Conservation (phyloP, 169 alveolate species). For the Plasmodium vinckei region DNA sequence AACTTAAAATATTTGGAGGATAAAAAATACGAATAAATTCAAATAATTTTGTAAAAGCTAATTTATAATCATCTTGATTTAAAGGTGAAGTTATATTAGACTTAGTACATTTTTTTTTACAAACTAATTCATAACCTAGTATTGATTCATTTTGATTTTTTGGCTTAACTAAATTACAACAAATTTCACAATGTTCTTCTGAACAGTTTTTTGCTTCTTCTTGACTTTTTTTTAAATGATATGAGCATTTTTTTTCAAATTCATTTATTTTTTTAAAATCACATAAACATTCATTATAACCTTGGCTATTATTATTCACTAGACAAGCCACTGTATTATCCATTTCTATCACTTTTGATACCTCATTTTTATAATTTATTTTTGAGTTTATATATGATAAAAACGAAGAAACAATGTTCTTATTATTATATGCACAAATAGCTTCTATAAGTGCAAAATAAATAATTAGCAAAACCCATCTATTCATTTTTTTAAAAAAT, state of each 20-base stretch:
- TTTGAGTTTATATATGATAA: slow-evolving; percentile 41
- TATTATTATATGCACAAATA: slow-evolving; percentile 18
- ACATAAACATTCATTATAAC: slow-evolving; percentile 65
- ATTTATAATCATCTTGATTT: slow-evolving; percentile 64
- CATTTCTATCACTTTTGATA: slow-evolving; percentile 63
- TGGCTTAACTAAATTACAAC: slow-evolving; percentile 60
- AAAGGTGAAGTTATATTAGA: slow-evolving; percentile 18
- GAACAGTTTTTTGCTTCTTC: slow-evolving; percentile 76
- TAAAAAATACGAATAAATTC: slow-evolving; percentile 73
- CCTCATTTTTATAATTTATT: slow-evolving; percentile 61
- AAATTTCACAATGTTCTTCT: slow-evolving; percentile 73
- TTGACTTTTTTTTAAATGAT: slow-evolving; percentile 67
- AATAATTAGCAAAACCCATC: slow-evolving; percentile 4
- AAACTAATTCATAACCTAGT: slow-evolving; percentile 43
- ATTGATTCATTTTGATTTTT: slow-evolving; percentile 48
- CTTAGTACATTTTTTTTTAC: slow-evolving; percentile 69
- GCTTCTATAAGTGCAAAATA: slow-evolving; percentile 18
- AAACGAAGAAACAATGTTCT: slow-evolving; percentile 57
- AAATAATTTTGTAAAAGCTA: slow-evolving; percentile 60
- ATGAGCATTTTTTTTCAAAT: slow-evolving; percentile 70
- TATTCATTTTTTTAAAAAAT: slow-evolving; percentile 29
- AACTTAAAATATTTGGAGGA: slow-evolving; percentile 48
- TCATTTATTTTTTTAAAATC: slow-evolving; percentile 47
- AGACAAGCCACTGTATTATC: slow-evolving; percentile 57
- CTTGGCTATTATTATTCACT: slow-evolving; percentile 15